Evolutionary conservation across 345 rosid species (phyloP).

Genomic region (Aquilaria malaccensis): DNA sequence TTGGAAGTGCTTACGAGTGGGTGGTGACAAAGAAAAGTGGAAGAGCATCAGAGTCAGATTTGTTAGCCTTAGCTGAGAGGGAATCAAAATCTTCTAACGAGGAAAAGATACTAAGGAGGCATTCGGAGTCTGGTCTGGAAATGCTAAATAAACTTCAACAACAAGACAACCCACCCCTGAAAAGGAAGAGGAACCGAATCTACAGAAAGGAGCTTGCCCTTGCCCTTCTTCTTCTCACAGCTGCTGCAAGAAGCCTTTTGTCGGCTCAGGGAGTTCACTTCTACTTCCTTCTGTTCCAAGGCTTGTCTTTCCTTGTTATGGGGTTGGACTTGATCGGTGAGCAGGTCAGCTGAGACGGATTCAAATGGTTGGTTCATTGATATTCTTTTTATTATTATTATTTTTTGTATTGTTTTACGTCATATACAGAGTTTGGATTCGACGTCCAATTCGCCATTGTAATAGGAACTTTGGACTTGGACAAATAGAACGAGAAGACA

Average conservation of each 20-base stretch:
- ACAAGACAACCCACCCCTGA: constrained; percentile 26
- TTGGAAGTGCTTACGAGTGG: constrained; percentile 88
- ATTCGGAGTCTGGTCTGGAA: constrained; percentile 69
- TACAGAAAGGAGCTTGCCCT: constrained; percentile 78
- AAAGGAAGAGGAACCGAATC: constrained; percentile 58
- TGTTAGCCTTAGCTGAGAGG: constrained; percentile 65
- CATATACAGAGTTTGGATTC: constrained; percentile 12
- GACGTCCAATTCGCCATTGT: constrained; percentile 1
- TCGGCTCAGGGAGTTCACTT: constrained; percentile 91
- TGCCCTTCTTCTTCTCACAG: constrained; percentile 75
- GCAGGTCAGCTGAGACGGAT: constrained; percentile 41
- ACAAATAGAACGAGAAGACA: constrained; percentile 4
- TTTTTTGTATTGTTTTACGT: neutral
- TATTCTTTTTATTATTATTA: neutral
- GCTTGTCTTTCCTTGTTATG: constrained; percentile 68
- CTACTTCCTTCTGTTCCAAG: constrained; percentile 88
- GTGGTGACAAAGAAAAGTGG: constrained; percentile 89
- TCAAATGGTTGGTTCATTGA: neutral
- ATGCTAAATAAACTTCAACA: constrained; percentile 51
- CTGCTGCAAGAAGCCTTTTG: constrained; percentile 71
- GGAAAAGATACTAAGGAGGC: constrained; percentile 57
- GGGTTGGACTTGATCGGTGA: constrained; percentile 96
- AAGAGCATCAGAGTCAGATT: constrained; percentile 74
- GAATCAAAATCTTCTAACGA: constrained; percentile 41
- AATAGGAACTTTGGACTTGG: neutral